Conservation (phyloP, 1,284 basidiomycete species). For the Pisolithus thermaeus region DNA sequence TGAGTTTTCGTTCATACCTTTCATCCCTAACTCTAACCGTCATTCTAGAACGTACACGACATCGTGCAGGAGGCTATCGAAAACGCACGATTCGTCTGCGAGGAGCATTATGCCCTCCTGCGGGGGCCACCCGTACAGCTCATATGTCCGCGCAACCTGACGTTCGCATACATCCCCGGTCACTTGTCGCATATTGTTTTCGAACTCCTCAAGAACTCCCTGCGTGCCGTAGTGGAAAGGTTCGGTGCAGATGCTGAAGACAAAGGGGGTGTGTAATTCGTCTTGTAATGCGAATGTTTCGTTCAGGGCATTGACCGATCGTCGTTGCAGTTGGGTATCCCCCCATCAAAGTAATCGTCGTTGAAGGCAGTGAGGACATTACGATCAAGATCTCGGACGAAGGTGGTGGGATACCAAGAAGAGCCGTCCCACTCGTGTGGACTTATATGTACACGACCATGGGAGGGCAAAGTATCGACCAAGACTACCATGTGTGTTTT, state of each 20-base stretch:
- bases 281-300: background rate
- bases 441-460: conserved; percentile 99
- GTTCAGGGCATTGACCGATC: background rate
- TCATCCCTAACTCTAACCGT: conserved; percentile 2
- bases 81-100: conserved; percentile 96
- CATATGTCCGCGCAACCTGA: conserved; percentile 84
- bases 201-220: conserved; percentile 97
- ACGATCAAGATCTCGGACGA: conserved; percentile 98
- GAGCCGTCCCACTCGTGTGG: conserved; percentile 95
- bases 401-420: conserved; percentile 92
- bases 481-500: conserved; percentile 54
- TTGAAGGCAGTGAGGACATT: conserved; percentile 93
- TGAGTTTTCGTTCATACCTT: conserved; percentile 32
- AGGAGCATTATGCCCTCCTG: conserved; percentile 97
- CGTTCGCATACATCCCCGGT: conserved; percentile 95
- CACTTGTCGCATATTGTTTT: conserved; percentile 96
- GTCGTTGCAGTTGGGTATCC: conserved; percentile 48
- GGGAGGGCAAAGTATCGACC: conserved; percentile 82
- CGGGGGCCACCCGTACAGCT: conserved; percentile 95
- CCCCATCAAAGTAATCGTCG: conserved; percentile 95
- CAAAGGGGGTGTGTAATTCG: conserved; percentile 10
- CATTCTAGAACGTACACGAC: conserved; percentile 80
- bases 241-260: conserved; percentile 82
- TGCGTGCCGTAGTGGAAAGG: conserved; percentile 94
- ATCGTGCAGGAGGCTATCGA: conserved; percentile 99